Base-by-base conservation (phyloP, 2,329 filamentous ascomycete genomes). In the Exserohilum rostratum region DNA sequence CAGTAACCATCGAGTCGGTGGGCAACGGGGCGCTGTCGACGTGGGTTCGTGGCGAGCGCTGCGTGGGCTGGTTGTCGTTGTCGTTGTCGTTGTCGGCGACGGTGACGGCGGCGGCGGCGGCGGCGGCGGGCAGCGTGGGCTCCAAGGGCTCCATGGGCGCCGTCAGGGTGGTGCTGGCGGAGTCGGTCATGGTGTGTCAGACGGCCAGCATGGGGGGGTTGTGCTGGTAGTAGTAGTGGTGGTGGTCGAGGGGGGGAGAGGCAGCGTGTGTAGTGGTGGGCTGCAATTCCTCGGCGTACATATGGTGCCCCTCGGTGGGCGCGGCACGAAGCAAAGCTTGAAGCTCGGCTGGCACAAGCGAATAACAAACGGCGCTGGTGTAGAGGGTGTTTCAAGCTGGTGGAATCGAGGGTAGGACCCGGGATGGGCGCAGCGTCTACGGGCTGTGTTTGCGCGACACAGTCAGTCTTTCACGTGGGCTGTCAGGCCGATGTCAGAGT, bases 1-100 rank as follows among this genome's bases (percentile, higher is more conserved):
- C 89, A 6, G 89, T 91, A 40, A 91, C 88, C 87, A 91, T 88
- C 17, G 89, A 91, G 75, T 91, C 88, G 46, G 79, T 81, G 18
- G 79, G 73, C 38, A 75, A 59, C 12, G 71, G 73, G 53, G 65
- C 58, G 60, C 60, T 69, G 59, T 68, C 63, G 17, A 66, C 58
- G 39, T 70, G 65, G 37, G 62, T 65, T 46, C 68, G 60, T 35
- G 68, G 66, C 31, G 65, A 62, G 30, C 69, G 67, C 39, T 50
- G 39, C 27, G 39, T 5, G 7, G 22, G 22, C 4, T 29, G n/a
- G 27, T 20, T n/a, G n/a, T n/a, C n/a, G n/a, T n/a, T n/a, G n/a
- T n/a, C n/a, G n/a, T n/a, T n/a, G n/a, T n/a, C n/a, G n/a, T n/a
- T n/a, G n/a, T n/a, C n/a, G n/a, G n/a, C n/a, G n/a, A n/a, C n/a